Base-by-base conservation (phyloP, 176 grass and related monocot species). In the Calamus simplicifolius region DNA sequence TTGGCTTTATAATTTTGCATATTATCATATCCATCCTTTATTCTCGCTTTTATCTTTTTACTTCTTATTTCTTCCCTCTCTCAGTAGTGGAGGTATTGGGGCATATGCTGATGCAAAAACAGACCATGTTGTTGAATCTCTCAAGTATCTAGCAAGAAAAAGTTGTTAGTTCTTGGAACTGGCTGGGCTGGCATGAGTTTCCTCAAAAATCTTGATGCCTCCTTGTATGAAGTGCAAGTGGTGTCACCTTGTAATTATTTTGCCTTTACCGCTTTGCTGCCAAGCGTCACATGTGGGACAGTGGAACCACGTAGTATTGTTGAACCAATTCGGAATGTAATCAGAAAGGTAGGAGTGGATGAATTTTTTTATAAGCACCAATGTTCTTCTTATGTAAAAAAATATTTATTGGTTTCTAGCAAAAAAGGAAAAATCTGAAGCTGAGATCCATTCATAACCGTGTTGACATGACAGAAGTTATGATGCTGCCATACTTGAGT, bases 121-220 rank as follows among this genome's bases (percentile, higher is more conserved):
- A 4, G 50, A 14, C 10, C 35, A 43, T 43, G 35, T 13, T 54
- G 27, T 54, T 54, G 25, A 67, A 19, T 19, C 50, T 26, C 17
- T 19, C 15, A 18, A 54, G 16, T 18, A 18, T 30, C 51, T 4
- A 8, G 19, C 5, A 67, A 54, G 27, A 67, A 67, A 19, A 67
- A 67, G 51, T 30, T 67, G 50, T 51, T 67, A 19, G 26, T 67
- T 10, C 64, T 67, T 54, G 64, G 64, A 52, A 54, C 64, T 31
- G 64, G 64, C n/a, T 67, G 64, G 64, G 64, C 64, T 19, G 27
- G 64, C 5, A 67, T 27, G 29, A 67, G 64, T 51, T 67, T 67
- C 50, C 30, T 67, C 17, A 67, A 27, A 54, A 67, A 67, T 30
- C 4, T 67, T 15, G 64, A 67, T 31, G 19, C 64, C 26, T 67